These are phyloP conservation scores for Ceriops decandra DNA, from an alignment of 345 rosid genomes.

Conservation along the genomic window DNA sequence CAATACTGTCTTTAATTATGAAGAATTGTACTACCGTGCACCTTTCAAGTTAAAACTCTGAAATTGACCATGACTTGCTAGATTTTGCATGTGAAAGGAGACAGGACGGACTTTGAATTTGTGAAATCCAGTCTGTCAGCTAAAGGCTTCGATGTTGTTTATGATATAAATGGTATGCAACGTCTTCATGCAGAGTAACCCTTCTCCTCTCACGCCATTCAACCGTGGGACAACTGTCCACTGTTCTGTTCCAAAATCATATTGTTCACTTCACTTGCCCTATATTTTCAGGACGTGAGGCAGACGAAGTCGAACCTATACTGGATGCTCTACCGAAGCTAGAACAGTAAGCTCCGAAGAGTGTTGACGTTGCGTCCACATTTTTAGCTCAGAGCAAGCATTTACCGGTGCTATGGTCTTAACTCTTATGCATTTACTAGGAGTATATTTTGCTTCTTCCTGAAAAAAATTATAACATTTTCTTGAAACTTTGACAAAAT, in stretches of 20 bases:
- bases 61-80: slow-evolving; percentile 29
- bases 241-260: neutral
- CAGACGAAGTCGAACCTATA: slow-evolving; percentile 85
- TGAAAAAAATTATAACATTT: no score
- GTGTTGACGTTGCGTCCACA: neutral
- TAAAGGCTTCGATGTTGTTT: slow-evolving; percentile 87
- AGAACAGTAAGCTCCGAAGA: slow-evolving; percentile 60
- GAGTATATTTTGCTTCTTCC: no score
- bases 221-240: neutral
- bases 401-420: neutral
- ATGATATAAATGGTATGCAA: slow-evolving; percentile 80
- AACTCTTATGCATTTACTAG: no score
- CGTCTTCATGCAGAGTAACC: neutral
- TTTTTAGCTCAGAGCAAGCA: neutral
- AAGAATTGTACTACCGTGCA: neutral
- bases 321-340: slow-evolving; percentile 88
- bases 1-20: neutral
- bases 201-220: neutral
- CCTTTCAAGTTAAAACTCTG: neutral
- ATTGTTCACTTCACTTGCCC: slow-evolving; percentile 4
- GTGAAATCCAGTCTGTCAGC: slow-evolving; percentile 94
- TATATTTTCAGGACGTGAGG: slow-evolving; percentile 70
- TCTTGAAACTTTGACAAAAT: no score
- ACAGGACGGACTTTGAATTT: slow-evolving; percentile 87
- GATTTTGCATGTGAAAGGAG: slow-evolving; percentile 96